Evolutionary conservation across 495 filamentous ascomycete species (phyloP), one percentile per base, ranked within the genome.

Genomic region (Penicillium pulvis): DNA sequence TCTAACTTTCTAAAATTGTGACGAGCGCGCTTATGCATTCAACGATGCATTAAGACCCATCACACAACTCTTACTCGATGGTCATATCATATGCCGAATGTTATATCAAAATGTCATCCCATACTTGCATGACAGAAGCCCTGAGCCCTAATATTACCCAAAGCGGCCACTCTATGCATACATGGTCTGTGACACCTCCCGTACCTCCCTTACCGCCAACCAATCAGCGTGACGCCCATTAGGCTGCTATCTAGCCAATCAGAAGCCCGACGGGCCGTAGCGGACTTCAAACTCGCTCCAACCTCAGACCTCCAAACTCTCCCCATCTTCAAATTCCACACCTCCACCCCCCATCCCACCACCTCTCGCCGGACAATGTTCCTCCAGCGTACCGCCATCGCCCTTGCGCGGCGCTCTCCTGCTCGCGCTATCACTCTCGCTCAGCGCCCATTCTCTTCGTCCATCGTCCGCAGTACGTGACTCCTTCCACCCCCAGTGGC

Each of bases 311-410:
- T 76, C 73, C 66, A 70, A 73, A 69, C 70, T 72, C 70, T 71
- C 67, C 59, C 58, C 57, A 59, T 65, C 58, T 59, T 59, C 58
- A 64, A 62, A 68, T 51, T 58, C 51, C 68, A 57, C 56, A 56
- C 60, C 64, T 47, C 56, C 52, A 44, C 53, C 60, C 61, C 59
- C 57, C 50, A 63, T 59, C 43, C 62, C 62, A 62, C 60, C 66
- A 62, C 45, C 45, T 23, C 20, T 51, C 50, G 63, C 63, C 65
- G 73, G 69, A 81, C 77, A 79, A 94, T 93, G 90, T 90, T 93
- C 76, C 79, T 94, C 71, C 87, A 90, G 78, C 90, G 91, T 75
- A 85, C 90, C 63, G 89, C 85, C 67, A 73, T 90, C 65, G 82
- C 85, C 68, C 81, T 88, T 63, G 87, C 85, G 58, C 83, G 88